Conservation (phyloP, 2,329 filamentous ascomycete genomes). For the Colletotrichum shisoi region DNA sequence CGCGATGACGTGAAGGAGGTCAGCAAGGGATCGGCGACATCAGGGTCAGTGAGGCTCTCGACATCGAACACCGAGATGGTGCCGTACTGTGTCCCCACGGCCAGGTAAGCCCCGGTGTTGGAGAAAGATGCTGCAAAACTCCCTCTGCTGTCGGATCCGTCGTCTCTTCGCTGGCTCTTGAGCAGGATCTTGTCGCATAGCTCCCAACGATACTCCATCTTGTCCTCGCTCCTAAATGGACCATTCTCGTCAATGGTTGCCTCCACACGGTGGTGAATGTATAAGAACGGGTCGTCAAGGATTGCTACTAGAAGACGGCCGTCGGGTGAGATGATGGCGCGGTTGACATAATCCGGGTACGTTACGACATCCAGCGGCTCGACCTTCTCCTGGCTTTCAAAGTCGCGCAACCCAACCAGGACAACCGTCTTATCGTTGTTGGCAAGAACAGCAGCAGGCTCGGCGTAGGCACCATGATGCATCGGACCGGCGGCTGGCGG, state of each 20-base stretch:
- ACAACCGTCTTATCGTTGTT: constrained; percentile 94
- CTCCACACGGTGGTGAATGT: constrained; percentile 73
- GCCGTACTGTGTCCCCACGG: constrained; percentile 81
- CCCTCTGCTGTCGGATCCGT: constrained; percentile 65
- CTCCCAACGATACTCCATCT: constrained; percentile 58
- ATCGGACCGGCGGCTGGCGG: constrained; percentile 52
- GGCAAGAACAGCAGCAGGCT: constrained; percentile 73
- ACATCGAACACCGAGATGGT: constrained; percentile 79
- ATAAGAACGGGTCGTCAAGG: constrained; percentile 85
- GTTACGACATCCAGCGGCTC: constrained; percentile 74
- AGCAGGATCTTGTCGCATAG: constrained; percentile 62
- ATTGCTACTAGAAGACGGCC: constrained; percentile 82
- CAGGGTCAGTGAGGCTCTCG: constrained; percentile 54
- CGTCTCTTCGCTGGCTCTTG: constrained; percentile 64
- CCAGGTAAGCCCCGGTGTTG: constrained; percentile 72
- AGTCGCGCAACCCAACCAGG: constrained; percentile 77
- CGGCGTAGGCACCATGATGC: constrained; percentile 54
- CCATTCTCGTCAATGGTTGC: constrained; percentile 47
- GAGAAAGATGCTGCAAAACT: constrained; percentile 85
- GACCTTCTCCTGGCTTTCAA: constrained; percentile 53
- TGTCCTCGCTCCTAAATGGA: constrained; percentile 42
- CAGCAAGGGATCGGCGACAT: constrained; percentile 68
- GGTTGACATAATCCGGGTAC: constrained; percentile 88
- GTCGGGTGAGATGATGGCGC: constrained; percentile 91
- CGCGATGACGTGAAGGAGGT: constrained; percentile 81